These are phyloP conservation scores for Podaxis sp. DNA, from an alignment of 768 basidiomycete species.

Conservation along the genomic window DNA sequence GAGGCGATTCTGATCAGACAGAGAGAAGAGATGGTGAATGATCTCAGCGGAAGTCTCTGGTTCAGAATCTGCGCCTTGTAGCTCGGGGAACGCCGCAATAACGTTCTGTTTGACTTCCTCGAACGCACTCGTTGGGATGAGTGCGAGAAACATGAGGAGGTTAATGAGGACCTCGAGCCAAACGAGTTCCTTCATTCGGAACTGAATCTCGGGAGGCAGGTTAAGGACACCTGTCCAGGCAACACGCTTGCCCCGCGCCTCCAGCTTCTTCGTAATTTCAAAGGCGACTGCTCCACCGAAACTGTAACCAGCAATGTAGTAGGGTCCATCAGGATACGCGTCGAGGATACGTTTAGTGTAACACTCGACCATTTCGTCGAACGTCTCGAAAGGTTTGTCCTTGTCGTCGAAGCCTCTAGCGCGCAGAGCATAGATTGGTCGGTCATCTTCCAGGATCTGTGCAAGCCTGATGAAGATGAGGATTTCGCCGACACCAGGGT, in stretches of 20 bases:
- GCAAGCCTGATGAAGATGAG: constrained; percentile 11
- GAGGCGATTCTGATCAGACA: constrained; percentile 7
- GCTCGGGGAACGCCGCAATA: constrained; percentile 2
- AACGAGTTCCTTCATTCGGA: constrained; percentile 12
- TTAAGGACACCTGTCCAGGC: constrained; percentile 11
- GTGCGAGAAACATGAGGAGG: constrained; percentile 8
- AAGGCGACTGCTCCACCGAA: constrained; percentile 11
- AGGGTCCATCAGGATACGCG: constrained; percentile 4
- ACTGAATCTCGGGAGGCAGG: constrained; percentile 9
- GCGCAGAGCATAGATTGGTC: constrained; percentile 8
- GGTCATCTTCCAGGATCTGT: constrained; percentile 6
- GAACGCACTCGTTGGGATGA: constrained; percentile 5
- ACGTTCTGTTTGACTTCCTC: constrained; percentile 5
- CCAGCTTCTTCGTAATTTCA: constrained; percentile 10
- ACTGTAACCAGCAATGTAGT: constrained; percentile 8
- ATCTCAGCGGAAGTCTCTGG: not conserved
- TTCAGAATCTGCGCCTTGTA: constrained; percentile 5
- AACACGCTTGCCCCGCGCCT: constrained; percentile 2
- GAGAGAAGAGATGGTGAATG: constrained; percentile 9
- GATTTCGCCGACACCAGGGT: constrained; percentile 12
- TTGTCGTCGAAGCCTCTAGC: constrained; percentile 10
- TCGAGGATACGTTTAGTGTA: not conserved
- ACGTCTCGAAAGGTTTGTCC: constrained; percentile 8
- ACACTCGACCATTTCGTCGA: constrained; percentile 8
- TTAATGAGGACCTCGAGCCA: constrained; percentile 11